Base-by-base conservation (phyloP, 2,329 filamentous ascomycete genomes). In the Aspergillus sclerotialis region DNA sequence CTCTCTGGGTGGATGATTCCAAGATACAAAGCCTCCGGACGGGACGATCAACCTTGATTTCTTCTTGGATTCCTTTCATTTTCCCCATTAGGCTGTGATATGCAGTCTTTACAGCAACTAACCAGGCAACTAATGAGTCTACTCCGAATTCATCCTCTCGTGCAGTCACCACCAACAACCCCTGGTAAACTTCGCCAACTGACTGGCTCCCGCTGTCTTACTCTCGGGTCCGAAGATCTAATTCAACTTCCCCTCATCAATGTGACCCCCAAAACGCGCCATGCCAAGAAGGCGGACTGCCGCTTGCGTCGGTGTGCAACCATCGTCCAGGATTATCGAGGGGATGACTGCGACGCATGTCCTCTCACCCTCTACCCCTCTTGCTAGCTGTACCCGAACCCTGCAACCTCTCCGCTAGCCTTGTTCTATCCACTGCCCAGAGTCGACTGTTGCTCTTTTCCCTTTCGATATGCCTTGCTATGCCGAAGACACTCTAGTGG, bases 231-330 rank as follows among this genome's bases (percentile, higher is more conserved):
- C n/a, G n/a, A n/a, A n/a, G n/a, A n/a, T n/a, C n/a, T n/a, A n/a
- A n/a, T n/a, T n/a, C n/a, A n/a, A n/a, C n/a, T n/a, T n/a, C n/a
- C n/a, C n/a, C n/a, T n/a, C n/a, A n/a, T n/a, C n/a, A n/a, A n/a
- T n/a, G n/a, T n/a, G n/a, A n/a, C 17, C 6, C 15, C 29, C 13
- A 43, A 45, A 46, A 58, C 54, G 52, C 53, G 52, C 54, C 47
- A 44, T 40, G 55, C 56, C 52, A 58, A 58, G 56, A 38, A 16
- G 40, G 43, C 47, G 37, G 42, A 43, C 46, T 39, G 43, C 43
- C 38, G 40, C 32, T 28, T 45, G 46, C 42, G 40, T 46, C 31
- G 33, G 43, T 34, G 35, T 44, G 31, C 42, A 34, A 42, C 35
- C 31, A 32, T 30, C 33, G 28, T 33, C 41, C 38, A 34, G 27